Conservation (phyloP, 257 asterid genomes). For the Przewalskia tangutica region DNA sequence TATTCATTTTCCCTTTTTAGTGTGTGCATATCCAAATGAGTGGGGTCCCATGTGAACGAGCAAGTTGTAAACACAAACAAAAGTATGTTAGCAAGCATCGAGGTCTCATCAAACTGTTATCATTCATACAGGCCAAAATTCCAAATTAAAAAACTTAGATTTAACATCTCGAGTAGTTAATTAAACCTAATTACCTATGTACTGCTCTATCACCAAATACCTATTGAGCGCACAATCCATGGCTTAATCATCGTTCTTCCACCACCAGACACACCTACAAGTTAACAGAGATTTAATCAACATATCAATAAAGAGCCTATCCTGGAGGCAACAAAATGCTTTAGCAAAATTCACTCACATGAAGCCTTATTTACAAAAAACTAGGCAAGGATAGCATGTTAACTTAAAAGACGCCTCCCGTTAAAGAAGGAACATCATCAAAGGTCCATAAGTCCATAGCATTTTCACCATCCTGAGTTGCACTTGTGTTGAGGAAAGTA, state of each 20-base stretch:
- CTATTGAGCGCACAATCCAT: conserved; percentile 30
- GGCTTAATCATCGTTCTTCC: conserved; percentile 38
- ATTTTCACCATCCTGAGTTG: conserved; percentile 42
- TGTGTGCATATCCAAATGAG: not conserved
- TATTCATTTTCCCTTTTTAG: too few species aligned
- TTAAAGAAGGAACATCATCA: conserved; percentile 47
- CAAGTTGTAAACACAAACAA: not conserved
- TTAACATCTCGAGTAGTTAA: conserved; percentile 18
- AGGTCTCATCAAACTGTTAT: not conserved
- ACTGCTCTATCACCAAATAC: conserved; percentile 15
- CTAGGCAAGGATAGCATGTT: not conserved
- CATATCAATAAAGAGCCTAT: conserved; percentile 12
- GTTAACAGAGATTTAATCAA: not conserved
- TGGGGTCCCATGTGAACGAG: not conserved
- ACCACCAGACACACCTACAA: not conserved
- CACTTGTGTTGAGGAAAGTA: conserved; percentile 52
- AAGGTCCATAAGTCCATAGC: conserved; percentile 71
- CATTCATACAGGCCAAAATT: conserved; percentile 19
- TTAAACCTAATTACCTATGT: conserved; percentile 29
- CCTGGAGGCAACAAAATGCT: not conserved
- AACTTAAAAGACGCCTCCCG: conserved; percentile 46
- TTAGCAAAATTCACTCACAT: conserved; percentile 29
- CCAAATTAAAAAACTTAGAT: not conserved
- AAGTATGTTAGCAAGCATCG: not conserved
- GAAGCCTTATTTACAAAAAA: conserved; percentile 71